Evolutionary conservation across 2,329 filamentous ascomycete species (phyloP).

Genomic region (Penicillium sp.): DNA sequence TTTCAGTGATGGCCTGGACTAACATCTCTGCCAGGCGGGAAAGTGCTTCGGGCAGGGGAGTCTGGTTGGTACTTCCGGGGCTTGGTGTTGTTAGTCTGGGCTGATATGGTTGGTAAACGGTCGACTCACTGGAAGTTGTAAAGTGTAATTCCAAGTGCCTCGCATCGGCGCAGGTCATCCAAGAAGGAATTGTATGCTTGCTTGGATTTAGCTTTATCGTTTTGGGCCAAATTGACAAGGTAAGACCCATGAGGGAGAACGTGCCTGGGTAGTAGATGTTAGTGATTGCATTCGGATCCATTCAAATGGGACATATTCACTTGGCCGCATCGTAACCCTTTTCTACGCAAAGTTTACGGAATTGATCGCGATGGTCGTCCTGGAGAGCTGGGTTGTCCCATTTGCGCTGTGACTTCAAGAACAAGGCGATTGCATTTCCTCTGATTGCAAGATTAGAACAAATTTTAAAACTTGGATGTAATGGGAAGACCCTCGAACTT

Average conservation of each 20-base stretch:
- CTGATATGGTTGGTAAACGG: neutral
- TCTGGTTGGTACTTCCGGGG: conserved; percentile 70
- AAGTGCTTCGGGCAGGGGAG: conserved; percentile 60
- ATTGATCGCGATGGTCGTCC: conserved; percentile 58
- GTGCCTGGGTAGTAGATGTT: conserved; percentile 41
- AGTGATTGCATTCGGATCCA: neutral
- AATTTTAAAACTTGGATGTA: neutral
- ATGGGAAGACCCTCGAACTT: conserved; percentile 10
- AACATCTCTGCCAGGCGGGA: conserved; percentile 70
- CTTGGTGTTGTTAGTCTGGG: conserved; percentile 20
- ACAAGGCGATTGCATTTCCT: conserved; percentile 86
- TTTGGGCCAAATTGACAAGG: conserved; percentile 86
- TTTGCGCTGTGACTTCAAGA: conserved; percentile 92
- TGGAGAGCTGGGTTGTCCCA: conserved; percentile 77
- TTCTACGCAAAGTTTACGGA: conserved; percentile 58
- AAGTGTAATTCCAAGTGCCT: conserved; percentile 73
- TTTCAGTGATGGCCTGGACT: conserved; percentile 71
- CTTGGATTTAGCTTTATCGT: conserved; percentile 66
- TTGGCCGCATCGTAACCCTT: conserved; percentile 62
- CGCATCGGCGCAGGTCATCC: conserved; percentile 78
- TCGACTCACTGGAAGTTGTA: conserved; percentile 77
- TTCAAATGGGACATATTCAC: conserved; percentile 17
- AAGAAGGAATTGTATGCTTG: conserved; percentile 81
- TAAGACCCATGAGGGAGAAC: conserved; percentile 91
- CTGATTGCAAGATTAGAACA: conserved; percentile 33